phyloP scores from a whole-genome alignment of 2,329 filamentous ascomycete species.

The Aureobasidium sp. region DNA sequence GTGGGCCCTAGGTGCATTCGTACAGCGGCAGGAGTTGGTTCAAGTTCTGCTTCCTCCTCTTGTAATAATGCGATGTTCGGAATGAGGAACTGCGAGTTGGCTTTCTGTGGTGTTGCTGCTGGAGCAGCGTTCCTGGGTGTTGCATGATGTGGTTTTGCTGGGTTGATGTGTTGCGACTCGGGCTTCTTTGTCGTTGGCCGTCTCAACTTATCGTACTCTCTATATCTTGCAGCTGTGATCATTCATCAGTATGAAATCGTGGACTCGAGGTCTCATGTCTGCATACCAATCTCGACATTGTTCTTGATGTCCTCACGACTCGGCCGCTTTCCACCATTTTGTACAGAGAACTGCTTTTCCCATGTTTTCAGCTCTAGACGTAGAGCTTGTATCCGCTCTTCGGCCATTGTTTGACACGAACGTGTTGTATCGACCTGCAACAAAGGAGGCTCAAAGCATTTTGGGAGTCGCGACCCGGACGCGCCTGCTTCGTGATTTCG shows the following conservation, averaged over 20 bases:
- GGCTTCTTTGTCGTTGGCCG: neutral
- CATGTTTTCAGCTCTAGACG: constrained; percentile 64
- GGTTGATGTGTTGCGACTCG: neutral
- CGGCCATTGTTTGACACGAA: neutral
- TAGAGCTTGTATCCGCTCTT: constrained; percentile 28
- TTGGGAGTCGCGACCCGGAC: neutral
- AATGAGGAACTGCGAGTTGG: neutral
- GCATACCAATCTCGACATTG: constrained; percentile 58
- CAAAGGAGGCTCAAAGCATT: neutral
- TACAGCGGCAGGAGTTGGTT: constrained; percentile 25
- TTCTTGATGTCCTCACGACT: constrained; percentile 67
- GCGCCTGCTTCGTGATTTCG: neutral
- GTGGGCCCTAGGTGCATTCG: constrained; percentile 55
- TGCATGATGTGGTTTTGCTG: constrained; percentile 9
- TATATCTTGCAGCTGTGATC: constrained; percentile 60
- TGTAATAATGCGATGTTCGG: neutral
- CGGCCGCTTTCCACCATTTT: constrained; percentile 60
- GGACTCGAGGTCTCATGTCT: constrained; percentile 8
- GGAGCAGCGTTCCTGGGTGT: neutral
- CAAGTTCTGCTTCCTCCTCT: constrained; percentile 27
- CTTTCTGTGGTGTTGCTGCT: constrained; percentile 20
- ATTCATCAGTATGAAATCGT: neutral
- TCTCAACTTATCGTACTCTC: constrained; percentile 61
- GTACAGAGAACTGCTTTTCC: constrained; percentile 58
- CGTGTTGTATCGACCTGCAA: neutral